These are phyloP conservation scores for Cladosporium velox DNA, from an alignment of 2,329 filamentous ascomycete genomes.

Conservation along the genomic window DNA sequence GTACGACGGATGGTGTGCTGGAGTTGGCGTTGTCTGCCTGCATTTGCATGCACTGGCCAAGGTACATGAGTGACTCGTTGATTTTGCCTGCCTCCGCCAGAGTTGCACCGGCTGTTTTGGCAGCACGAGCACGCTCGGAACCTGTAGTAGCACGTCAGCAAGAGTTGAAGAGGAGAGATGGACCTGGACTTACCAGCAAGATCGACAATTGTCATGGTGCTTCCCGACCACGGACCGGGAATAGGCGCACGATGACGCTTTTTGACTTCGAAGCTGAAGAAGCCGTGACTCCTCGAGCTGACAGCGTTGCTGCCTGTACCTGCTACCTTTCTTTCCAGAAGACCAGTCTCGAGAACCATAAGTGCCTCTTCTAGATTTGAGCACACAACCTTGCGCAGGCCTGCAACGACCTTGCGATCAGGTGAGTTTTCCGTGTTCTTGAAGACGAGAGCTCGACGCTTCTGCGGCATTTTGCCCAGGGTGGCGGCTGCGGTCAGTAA, in stretches of 20 bases:
- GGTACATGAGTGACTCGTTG: slow-evolving; percentile 97
- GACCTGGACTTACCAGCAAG: slow-evolving; percentile 64
- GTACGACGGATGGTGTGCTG: slow-evolving; percentile 54
- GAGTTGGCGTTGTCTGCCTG: slow-evolving; percentile 77
- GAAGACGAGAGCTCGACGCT: slow-evolving; percentile 81
- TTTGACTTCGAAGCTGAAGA: slow-evolving; percentile 94
- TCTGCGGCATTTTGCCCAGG: slow-evolving; percentile 53
- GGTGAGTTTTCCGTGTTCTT: slow-evolving; percentile 86
- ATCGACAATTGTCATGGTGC: slow-evolving; percentile 84
- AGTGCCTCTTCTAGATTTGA: slow-evolving; percentile 78
- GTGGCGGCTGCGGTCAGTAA: slow-evolving; percentile 68
- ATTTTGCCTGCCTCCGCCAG: slow-evolving; percentile 97
- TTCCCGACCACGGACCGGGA: slow-evolving; percentile 69
- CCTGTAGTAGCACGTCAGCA: slow-evolving; percentile 43
- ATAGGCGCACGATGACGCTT: slow-evolving; percentile 61
- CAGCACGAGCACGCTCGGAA: slow-evolving; percentile 88
- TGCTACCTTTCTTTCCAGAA: slow-evolving; percentile 82
- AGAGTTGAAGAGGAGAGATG: not conserved
- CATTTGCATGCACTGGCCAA: slow-evolving; percentile 95
- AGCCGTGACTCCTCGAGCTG: slow-evolving; percentile 89
- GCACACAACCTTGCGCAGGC: slow-evolving; percentile 87
- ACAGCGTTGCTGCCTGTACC: slow-evolving; percentile 92
- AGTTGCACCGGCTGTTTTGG: slow-evolving; percentile 90
- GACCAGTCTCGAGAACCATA: slow-evolving; percentile 83
- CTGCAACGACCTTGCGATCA: slow-evolving; percentile 92